Evolutionary conservation across 345 rosid species (phyloP).

Genomic region (Eucalyptus pumila): DNA sequence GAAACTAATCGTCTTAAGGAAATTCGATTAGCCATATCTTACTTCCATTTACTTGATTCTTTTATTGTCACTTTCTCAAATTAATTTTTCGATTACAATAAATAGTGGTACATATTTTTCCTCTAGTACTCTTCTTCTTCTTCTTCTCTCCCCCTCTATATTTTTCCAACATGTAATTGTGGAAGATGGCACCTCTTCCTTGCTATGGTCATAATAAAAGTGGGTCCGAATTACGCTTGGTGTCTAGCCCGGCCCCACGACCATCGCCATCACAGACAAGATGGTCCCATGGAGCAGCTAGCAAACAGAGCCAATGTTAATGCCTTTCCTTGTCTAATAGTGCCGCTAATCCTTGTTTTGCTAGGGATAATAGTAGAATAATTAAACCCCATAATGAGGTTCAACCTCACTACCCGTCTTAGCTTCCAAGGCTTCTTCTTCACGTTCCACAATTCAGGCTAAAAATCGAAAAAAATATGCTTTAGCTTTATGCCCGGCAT

Average conservation of each 20-base stretch:
- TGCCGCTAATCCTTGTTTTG: background rate
- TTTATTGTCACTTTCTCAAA: too few relatives aligned
- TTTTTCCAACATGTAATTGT: too few relatives aligned
- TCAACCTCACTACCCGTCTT: too few relatives aligned
- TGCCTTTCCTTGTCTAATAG: background rate
- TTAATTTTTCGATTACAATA: too few relatives aligned
- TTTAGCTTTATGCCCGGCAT: background rate
- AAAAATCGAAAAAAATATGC: background rate
- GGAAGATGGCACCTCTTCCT: background rate
- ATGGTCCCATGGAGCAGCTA: background rate
- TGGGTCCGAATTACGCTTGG: background rate
- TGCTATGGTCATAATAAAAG: background rate
- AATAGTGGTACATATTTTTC: too few relatives aligned
- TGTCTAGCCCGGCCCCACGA: background rate
- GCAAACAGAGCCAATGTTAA: background rate
- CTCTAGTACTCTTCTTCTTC: accelerated
- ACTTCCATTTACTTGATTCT: too few relatives aligned
- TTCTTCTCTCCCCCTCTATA: accelerated
- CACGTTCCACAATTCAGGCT: background rate
- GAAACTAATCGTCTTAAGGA: too few relatives aligned
- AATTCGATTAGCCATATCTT: too few relatives aligned
- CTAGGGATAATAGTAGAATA: background rate
- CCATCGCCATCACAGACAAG: background rate
- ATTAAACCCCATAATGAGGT: background rate
- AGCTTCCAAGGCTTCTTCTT: background rate